phyloP scores from a whole-genome alignment of 768 basidiomycete genomes.

The Coprinellus micaceus region DNA sequence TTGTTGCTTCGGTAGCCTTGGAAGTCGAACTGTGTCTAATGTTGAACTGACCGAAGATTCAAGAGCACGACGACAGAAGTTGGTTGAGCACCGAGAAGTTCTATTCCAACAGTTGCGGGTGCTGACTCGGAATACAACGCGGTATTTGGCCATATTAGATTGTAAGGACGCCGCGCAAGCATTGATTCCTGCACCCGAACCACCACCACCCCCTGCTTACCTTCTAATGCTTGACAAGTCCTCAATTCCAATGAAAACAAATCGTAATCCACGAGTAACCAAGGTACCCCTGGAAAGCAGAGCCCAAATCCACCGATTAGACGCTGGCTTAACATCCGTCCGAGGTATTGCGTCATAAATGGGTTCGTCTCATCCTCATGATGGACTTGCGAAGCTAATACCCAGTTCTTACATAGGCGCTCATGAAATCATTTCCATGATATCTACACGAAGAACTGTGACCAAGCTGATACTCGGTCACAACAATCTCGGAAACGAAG shows the following conservation, averaged over 20 bases:
- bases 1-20: no score
- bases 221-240: neutral
- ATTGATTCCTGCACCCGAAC: no score
- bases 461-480: constrained; percentile 53
- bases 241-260: neutral
- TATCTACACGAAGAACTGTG: constrained; percentile 44
- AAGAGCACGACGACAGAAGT: no score
- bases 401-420: constrained; percentile 38
- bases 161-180: no score
- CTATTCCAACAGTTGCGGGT: no score
- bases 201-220: neutral
- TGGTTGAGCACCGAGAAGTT: no score
- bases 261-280: neutral
- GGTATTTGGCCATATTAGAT: no score
- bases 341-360: constrained; percentile 4
- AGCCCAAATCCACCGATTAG: constrained; percentile 1
- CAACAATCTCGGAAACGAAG: constrained; percentile 56
- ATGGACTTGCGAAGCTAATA: neutral
- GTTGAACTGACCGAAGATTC: no score
- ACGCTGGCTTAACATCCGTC: constrained; percentile 5
- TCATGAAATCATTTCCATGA: constrained; percentile 42
- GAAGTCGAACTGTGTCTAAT: no score
- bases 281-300: constrained; percentile 2
- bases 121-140: no score
- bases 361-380: constrained; percentile 1